Percentiles rank a stretch among this genome's conserved stretches.
phyloP scores from a whole-genome alignment of 2,329 filamentous ascomycete genomes.

The Clonostachys rosea region DNA sequence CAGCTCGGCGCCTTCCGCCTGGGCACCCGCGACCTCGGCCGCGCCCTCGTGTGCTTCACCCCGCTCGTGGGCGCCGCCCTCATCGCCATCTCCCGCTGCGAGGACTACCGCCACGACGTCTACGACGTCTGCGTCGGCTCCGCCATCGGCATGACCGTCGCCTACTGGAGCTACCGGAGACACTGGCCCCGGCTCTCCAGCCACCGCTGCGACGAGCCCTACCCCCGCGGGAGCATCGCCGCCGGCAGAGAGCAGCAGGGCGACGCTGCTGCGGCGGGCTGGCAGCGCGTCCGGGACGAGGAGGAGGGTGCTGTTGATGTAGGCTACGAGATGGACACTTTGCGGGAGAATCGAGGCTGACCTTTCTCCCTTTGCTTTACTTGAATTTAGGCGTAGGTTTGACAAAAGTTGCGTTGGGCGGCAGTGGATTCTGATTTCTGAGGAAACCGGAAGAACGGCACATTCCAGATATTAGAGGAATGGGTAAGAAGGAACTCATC shows the following conservation, averaged over 20 bases:
- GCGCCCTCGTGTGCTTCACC: constrained; percentile 50
- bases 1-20: constrained; percentile 53
- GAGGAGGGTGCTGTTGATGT: constrained; percentile 29
- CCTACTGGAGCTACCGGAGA: constrained; percentile 62
- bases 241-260: constrained; percentile 22
- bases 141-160: constrained; percentile 52
- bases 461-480: too few species aligned
- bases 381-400: too few species aligned
- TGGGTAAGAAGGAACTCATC: too few species aligned
- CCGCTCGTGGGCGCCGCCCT: constrained; percentile 60
- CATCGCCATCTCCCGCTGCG: constrained; percentile 64
- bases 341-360: constrained; percentile 1
- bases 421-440: too few species aligned
- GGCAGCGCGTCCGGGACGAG: constrained; percentile 46
- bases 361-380: too few species aligned
- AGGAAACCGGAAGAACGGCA: too few species aligned
- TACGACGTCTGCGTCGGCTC: constrained; percentile 63
- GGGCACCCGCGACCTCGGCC: constrained; percentile 45
- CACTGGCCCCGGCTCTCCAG: constrained; percentile 56
- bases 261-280: constrained; percentile 12
- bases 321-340: constrained; percentile 19
- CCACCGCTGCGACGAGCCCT: constrained; percentile 50
- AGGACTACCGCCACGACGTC: constrained; percentile 69
- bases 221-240: constrained; percentile 25
- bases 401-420: too few species aligned